A percentile compares a stretch with the other conserved stretches of the same genome.
phyloP scores from a whole-genome alignment of 306 rosid species.

The Casuarina cunninghamiana region DNA sequence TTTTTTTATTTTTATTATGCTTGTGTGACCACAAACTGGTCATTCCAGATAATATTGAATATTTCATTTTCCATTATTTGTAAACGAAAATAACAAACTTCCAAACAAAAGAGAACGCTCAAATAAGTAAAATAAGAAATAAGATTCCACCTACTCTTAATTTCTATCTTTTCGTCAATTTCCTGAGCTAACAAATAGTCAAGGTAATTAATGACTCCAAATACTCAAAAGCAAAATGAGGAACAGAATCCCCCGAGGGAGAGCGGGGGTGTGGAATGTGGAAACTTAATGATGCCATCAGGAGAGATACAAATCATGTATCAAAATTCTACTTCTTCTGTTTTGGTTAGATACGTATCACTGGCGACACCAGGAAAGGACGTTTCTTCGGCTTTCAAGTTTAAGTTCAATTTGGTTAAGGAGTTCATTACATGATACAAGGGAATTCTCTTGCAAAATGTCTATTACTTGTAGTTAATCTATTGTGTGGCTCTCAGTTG shows the following conservation, averaged over 20 bases:
- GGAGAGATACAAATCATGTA: constrained; percentile 4
- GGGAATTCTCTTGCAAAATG: too few relatives aligned
- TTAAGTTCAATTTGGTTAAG: too few relatives aligned
- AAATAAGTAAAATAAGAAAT: background rate
- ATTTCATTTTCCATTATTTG: background rate
- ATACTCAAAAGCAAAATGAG: background rate
- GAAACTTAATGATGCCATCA: background rate
- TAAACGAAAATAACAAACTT: background rate
- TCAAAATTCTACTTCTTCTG: background rate
- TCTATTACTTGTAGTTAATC: too few relatives aligned
- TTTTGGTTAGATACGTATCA: too few relatives aligned
- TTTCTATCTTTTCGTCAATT: background rate
- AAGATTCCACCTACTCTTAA: background rate
- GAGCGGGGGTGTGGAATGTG: background rate
- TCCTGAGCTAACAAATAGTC: constrained; percentile 4
- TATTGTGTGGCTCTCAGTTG: too few relatives aligned
- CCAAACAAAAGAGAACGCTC: background rate
- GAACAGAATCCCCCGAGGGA: background rate
- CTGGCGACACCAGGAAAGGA: too few relatives aligned
- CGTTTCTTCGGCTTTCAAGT: too few relatives aligned
- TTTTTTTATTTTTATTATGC: too few relatives aligned
- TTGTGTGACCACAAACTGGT: background rate
- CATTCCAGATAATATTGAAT: background rate
- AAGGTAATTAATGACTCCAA: background rate
- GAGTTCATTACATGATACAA: too few relatives aligned